Base-by-base conservation (phyloP, 2,329 filamentous ascomycete genomes). In the Epicoccum sorghinum region DNA sequence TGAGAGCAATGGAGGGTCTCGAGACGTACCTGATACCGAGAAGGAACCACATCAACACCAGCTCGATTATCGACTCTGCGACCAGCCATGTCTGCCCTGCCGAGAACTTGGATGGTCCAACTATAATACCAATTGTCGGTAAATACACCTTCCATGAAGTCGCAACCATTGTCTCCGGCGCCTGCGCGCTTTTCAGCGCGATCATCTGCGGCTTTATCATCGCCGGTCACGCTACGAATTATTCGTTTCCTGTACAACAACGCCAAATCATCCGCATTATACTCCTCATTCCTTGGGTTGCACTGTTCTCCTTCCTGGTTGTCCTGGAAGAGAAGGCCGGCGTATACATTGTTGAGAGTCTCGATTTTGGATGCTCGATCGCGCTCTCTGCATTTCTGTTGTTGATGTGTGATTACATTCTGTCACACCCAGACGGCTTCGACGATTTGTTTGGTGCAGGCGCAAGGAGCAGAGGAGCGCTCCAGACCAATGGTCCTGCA, bases 321-420 rank as follows among this genome's bases (percentile, higher is more conserved):
- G 64, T 70, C 12, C 61, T 60, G 52, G 58, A 48, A 10, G 52
- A 59, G 12, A 52, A 47, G 7, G 59, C 57, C 4, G 66, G 66
- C 22, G 47, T 56, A 4, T 71, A 70, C 24, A 47, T 69, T 2
- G 49, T 51, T 7, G 50, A 54, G 35, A 60, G 59, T 7, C 59
- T 65, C 8, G 68, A 71, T 36, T 62, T 69, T 38, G 69, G 69
- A 14, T 69, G 65, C 40, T 57, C 68, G 7, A 64, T 72, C 30
- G 69, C 69, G 7, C 53, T 72, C 3, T 65, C 64, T 3, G 57
- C 65, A 0, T 71, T 72, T 46, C 38, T 72, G 36, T 54, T 73
- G 22, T 46, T 71, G n/a, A 64, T 71, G 53, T 72, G 70, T 60
- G 66, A 73, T 43, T 67, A 62, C 27, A 59, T 73, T 0, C 56